A percentile compares a stretch with the other conserved stretches of the same genome.
phyloP scores from a whole-genome alignment of 2,329 filamentous ascomycete genomes.

The Aplosporella prunicola region DNA sequence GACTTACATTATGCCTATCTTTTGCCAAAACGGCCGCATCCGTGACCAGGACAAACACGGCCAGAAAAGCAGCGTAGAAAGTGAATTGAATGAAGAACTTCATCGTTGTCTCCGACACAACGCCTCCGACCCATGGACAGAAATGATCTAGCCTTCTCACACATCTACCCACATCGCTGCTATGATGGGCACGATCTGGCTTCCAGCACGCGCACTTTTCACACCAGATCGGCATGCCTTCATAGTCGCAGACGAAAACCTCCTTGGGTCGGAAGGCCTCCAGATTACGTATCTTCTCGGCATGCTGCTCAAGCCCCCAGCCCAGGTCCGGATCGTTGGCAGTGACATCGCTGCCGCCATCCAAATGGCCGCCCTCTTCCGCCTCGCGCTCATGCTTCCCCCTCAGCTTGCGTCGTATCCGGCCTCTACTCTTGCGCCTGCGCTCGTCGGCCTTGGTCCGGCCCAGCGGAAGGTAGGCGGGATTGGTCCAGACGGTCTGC shows the following conservation, averaged over 20 bases:
- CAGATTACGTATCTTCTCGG: conserved; percentile 3
- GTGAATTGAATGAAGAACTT: conserved; percentile 92
- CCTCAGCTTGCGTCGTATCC: conserved; percentile 9
- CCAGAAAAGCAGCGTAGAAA: conserved; percentile 61
- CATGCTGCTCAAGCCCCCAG: conserved; percentile 4
- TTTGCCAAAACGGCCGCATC: conserved; percentile 52
- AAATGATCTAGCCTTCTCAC: conserved; percentile 91
- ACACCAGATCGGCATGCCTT: conserved; percentile 83
- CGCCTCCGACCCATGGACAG: conserved; percentile 91
- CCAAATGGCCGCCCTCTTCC: conserved; percentile 16
- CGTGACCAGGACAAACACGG: conserved; percentile 53
- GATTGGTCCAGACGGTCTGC: conserved; percentile 56
- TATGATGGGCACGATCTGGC: conserved; percentile 79
- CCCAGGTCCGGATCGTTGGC: too few species aligned
- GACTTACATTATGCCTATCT: conserved; percentile 33
- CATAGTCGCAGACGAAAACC: conserved; percentile 71
- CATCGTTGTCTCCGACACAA: conserved; percentile 75
- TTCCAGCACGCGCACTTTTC: conserved; percentile 79
- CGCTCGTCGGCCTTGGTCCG: conserved; percentile 10
- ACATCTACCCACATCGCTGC: conserved; percentile 69
- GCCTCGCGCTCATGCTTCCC: conserved; percentile 14
- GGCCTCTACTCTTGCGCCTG: not conserved
- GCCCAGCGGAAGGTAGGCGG: conserved; percentile 57
- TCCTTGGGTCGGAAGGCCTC: conserved; percentile 65
- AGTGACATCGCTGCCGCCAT: too few species aligned